These are phyloP conservation scores for Euphorbia tirucalli DNA, from an alignment of 345 rosid genomes.

Conservation along the genomic window DNA sequence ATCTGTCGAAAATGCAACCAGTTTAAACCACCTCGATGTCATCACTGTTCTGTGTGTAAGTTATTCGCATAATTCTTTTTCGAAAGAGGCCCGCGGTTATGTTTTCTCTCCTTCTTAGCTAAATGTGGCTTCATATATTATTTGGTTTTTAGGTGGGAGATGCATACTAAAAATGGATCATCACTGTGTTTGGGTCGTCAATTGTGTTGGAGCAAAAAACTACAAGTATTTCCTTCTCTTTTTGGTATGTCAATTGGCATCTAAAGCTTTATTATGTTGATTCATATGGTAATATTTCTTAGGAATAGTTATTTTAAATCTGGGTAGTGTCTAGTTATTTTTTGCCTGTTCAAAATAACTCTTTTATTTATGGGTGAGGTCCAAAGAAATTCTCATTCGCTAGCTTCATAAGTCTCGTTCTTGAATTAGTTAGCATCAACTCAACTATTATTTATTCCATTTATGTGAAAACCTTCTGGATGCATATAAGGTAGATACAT, in stretches of 20 bases:
- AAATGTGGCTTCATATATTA: constrained; percentile 27
- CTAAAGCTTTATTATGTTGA: not conserved
- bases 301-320: not conserved
- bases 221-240: constrained; percentile 36
- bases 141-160: constrained; percentile 27
- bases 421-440: not conserved
- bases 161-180: constrained; percentile 38
- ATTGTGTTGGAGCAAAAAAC: constrained; percentile 34
- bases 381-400: not conserved
- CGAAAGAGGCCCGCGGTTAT: not conserved
- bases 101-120: not conserved
- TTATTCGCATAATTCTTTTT: constrained; percentile 8
- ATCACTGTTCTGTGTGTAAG: constrained; percentile 88
- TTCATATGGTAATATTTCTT: not conserved
- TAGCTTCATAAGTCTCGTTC: not conserved
- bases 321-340: not conserved
- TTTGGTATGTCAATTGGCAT: constrained; percentile 17
- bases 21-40: constrained; percentile 69
- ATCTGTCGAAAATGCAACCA: constrained; percentile 70
- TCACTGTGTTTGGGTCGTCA: constrained; percentile 37
- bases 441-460: not conserved
- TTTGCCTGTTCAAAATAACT: not conserved
- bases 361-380: not conserved
- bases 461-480: not conserved
- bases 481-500: not conserved